Base-by-base conservation (phyloP, 2,329 filamentous ascomycete species). In the Fonsecaea multimorphosa region DNA sequence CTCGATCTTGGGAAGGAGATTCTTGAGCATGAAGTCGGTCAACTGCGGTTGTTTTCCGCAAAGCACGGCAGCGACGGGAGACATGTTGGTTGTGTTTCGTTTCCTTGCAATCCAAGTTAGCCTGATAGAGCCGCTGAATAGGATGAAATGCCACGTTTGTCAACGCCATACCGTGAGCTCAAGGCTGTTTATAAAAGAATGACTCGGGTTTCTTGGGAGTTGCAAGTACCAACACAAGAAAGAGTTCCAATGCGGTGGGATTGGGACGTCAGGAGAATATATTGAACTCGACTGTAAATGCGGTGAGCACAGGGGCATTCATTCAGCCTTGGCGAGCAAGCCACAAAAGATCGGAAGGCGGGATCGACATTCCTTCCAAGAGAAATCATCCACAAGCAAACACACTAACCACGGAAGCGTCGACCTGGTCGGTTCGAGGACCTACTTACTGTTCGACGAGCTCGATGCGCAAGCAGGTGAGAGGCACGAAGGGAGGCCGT, bases 1-100 rank as follows among this genome's bases (percentile, higher is more conserved):
- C 58, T 70, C 54, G 32, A 68, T 54, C 24, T 67, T 66, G 7
- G 64, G 64, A n/a, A 57, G n/a, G 12, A 70, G 66, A 27, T 56
- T 46, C n/a, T 66, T 66, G 49, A 61, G 31, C 64, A 70, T 64
- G 52, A 29, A 56, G 29, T 65, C 29, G 5, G 59, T 62, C 19
- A 60, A 52, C 2, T 46, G 55, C 2, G 66, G 64, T 4, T 66
- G 44, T 59, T 38, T 65, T 3, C 68, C 68, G 44, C 68, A 70
- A 6, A 70, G 64, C 16, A 70, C 49, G 31, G 65, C 65, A 46
- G 61, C 59, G 24, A 66, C 19, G 8, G 64, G 59, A 31, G 57
- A 59, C 65, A 66, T 69, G n/a, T 38, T 57, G 19, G 5, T 12
- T 5, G 19, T 27, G 44, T 49, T 27, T 49, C 38, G 38, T n/a